Conservation (phyloP, 495 filamentous ascomycete genomes). For the Oidiodendron maius region DNA sequence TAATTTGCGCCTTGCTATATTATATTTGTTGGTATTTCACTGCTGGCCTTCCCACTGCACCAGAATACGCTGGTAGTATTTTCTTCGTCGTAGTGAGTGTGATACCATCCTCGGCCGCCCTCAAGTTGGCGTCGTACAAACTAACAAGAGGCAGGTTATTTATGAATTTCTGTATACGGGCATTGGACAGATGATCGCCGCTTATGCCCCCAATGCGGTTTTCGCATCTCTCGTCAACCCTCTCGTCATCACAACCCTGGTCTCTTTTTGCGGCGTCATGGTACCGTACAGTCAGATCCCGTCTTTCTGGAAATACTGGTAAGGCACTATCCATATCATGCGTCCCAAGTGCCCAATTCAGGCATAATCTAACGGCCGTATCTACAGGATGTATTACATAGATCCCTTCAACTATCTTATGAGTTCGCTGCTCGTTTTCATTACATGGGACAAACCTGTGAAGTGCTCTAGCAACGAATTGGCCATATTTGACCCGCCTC, state of each 20-base stretch:
- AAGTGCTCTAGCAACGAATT: constrained; percentile 25
- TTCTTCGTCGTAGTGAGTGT: constrained; percentile 63
- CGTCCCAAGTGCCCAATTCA: not conserved
- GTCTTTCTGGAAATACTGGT: constrained; percentile 45
- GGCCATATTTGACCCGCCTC: constrained; percentile 34
- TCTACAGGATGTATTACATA: constrained; percentile 44
- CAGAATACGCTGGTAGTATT: constrained; percentile 56
- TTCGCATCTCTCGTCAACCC: constrained; percentile 46
- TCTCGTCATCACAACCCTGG: constrained; percentile 48
- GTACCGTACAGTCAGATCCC: constrained; percentile 41
- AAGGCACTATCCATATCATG: not conserved
- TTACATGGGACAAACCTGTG: constrained; percentile 30
- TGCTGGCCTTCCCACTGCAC: constrained; percentile 34
- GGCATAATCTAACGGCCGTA: not conserved
- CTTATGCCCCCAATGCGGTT: constrained; percentile 45
- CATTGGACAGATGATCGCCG: constrained; percentile 41
- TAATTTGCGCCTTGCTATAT: constrained; percentile 48
- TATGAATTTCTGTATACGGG: constrained; percentile 39
- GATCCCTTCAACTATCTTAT: constrained; percentile 49
- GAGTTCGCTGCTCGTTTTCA: constrained; percentile 40
- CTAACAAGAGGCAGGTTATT: constrained; percentile 20
- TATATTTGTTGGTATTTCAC: constrained; percentile 54
- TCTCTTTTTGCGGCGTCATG: constrained; percentile 47
- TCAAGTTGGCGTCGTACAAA: not conserved
- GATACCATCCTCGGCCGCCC: not conserved